Base-by-base conservation (phyloP, 2,329 filamentous ascomycete species). In the Mycosphaerella sp. region DNA sequence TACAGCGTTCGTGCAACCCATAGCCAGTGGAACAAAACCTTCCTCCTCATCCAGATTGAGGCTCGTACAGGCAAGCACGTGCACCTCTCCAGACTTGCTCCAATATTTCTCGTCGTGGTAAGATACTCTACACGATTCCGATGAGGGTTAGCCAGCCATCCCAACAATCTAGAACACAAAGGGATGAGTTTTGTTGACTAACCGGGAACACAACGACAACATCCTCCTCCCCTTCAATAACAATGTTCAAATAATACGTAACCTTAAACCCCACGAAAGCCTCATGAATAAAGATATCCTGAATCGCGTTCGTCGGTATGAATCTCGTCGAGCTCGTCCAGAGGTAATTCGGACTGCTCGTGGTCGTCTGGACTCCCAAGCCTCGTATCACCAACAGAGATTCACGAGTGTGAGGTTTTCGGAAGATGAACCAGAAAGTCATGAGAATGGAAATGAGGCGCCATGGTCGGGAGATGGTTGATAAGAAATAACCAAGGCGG, bases 161-260 rank as follows among this genome's bases (percentile, higher is more conserved):
- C n/a, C n/a, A n/a, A n/a, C n/a, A n/a, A n/a, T n/a, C n/a, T n/a
- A n/a, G n/a, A n/a, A n/a, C n/a, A n/a, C n/a, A n/a, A n/a, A n/a
- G n/a, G n/a, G n/a, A n/a, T n/a, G n/a, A n/a, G n/a, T n/a, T n/a
- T n/a, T n/a, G n/a, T 30, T 12, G 18, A 70, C 76, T 61, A 66
- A 82, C 79, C 2, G 91, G 91, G 67, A 98, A 98, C 2, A 97
- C 89, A n/a, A 98, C 91, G 0, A 97, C 87, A 4, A 95, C 79
- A 59, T 93, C 85, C 48, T 85, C 80, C 70, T 97, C 91, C 2
- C 84, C 89, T 61, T 94, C 86, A 14, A 97, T 89, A 47, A 97
- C 85, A 27, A 97, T 87, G 4, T 88, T 82, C 7, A 98, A 73
- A 65, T 95, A 96, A 65, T 91, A 95, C 36, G 85, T 75, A 32